phyloP scores from a whole-genome alignment of 495 filamentous ascomycete species.

The Copromyces sp. region DNA sequence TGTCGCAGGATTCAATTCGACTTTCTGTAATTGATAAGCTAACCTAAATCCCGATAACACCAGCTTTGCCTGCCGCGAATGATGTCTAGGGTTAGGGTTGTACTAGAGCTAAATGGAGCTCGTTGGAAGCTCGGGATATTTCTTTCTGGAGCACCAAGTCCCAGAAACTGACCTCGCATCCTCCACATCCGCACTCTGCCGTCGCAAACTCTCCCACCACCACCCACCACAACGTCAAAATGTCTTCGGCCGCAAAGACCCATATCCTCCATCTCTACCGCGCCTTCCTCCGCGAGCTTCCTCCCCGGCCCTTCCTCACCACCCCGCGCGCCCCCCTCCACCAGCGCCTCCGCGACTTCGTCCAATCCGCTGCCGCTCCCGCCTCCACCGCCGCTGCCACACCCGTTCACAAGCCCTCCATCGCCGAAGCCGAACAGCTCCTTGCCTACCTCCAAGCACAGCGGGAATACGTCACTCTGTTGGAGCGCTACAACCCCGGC shows the following conservation, averaged over 20 bases:
- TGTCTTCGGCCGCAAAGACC: slow-evolving; percentile 14
- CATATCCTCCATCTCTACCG: slow-evolving; percentile 76
- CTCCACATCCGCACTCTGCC: not conserved
- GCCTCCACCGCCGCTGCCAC: slow-evolving; percentile 1
- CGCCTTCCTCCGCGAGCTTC: slow-evolving; percentile 81
- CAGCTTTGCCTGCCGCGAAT: not conserved
- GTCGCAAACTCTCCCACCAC: no score
- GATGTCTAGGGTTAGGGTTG: not conserved
- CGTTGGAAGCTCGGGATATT: not conserved
- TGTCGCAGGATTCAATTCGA: not conserved
- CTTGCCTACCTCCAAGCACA: slow-evolving; percentile 74
- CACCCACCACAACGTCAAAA: no score
- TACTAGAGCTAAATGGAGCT: not conserved
- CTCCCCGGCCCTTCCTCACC: slow-evolving; percentile 49
- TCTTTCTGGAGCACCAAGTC: not conserved
- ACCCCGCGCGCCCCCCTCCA: slow-evolving; percentile 48
- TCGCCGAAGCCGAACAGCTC: slow-evolving; percentile 63
- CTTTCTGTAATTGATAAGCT: not conserved
- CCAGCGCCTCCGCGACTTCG: slow-evolving; percentile 46
- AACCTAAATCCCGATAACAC: not conserved
- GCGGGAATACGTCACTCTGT: slow-evolving; percentile 61
- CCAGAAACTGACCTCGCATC: not conserved
- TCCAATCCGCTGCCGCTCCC: slow-evolving; percentile 20
- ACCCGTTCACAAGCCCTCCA: slow-evolving; percentile 2
- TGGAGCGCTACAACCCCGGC: slow-evolving; percentile 91